phyloP scores from a whole-genome alignment of 305 asterid species.

The Fraxinus angustifolia region DNA sequence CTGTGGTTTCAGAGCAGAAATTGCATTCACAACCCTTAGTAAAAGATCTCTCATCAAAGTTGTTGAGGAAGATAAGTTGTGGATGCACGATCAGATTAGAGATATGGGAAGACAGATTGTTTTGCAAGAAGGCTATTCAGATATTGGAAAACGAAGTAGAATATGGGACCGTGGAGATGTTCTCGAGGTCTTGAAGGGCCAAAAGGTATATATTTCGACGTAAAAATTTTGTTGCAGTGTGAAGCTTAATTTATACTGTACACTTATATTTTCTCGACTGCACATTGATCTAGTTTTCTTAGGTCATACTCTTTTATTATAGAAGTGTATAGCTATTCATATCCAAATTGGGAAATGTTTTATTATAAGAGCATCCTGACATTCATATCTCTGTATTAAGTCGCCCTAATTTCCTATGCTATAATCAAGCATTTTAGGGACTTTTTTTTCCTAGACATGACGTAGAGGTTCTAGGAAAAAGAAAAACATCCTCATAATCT shows the following conservation, averaged over 20 bases:
- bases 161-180: slow-evolving; percentile 28
- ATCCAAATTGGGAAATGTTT: too few species aligned
- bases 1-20: slow-evolving; percentile 32
- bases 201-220: slow-evolving; percentile 22
- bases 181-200: slow-evolving; percentile 21
- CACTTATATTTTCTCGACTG: neutral
- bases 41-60: slow-evolving; percentile 29
- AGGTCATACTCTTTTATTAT: neutral
- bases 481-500: neutral
- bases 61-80: slow-evolving; percentile 23
- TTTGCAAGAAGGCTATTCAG: slow-evolving; percentile 6
- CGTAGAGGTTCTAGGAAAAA: neutral
- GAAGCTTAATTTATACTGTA: neutral
- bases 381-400: neutral
- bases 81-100: slow-evolving; percentile 40
- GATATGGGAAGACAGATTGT: slow-evolving; percentile 40
- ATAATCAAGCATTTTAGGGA: neutral
- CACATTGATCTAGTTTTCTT: neutral
- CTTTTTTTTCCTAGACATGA: neutral
- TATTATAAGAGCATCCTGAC: neutral
- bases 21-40: slow-evolving; percentile 18
- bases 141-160: slow-evolving; percentile 34
- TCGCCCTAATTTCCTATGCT: neutral
- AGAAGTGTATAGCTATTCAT: neutral
- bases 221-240: neutral